Evolutionary conservation across 2,329 filamentous ascomycete species (phyloP).

Genomic region (Capronia americana): DNA sequence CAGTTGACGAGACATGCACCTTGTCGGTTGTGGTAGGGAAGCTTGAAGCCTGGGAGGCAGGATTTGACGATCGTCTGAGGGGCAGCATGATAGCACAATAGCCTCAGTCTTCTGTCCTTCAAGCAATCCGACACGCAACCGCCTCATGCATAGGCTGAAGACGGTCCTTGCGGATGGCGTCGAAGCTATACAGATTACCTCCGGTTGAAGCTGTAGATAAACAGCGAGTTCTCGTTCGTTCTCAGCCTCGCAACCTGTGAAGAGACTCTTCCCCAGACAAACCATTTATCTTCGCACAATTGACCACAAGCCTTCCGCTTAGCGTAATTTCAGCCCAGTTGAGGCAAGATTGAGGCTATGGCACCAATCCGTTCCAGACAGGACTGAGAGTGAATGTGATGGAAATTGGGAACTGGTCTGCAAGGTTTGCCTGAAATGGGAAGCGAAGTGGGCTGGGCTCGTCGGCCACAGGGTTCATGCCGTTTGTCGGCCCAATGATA

Average conservation of each 20-base stretch:
- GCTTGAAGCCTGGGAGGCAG: neutral
- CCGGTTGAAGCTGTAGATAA: neutral
- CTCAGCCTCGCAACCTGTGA: neutral
- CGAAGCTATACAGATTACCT: neutral
- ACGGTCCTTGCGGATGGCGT: neutral
- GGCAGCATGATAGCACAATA: neutral
- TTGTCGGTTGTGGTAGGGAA: neutral
- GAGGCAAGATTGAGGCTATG: neutral
- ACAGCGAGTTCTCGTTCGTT: neutral
- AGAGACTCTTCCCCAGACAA: neutral
- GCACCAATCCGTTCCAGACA: neutral
- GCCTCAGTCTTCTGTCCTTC: neutral
- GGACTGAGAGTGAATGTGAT: neutral
- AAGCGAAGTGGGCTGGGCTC: constrained; percentile 8
- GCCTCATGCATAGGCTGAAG: neutral
- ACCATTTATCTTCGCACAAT: neutral
- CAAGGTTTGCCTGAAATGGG: constrained; percentile 6
- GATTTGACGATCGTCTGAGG: neutral
- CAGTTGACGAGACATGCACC: neutral
- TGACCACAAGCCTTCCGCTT: neutral
- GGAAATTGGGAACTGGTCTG: constrained; percentile 6
- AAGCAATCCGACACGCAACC: neutral
- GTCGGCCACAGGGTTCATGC: neutral
- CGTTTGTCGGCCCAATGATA: constrained; percentile 2
- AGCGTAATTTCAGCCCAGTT: neutral